Base-by-base conservation (phyloP, 1,139 yeast genomes). In the Yamadazyma triangularis region DNA sequence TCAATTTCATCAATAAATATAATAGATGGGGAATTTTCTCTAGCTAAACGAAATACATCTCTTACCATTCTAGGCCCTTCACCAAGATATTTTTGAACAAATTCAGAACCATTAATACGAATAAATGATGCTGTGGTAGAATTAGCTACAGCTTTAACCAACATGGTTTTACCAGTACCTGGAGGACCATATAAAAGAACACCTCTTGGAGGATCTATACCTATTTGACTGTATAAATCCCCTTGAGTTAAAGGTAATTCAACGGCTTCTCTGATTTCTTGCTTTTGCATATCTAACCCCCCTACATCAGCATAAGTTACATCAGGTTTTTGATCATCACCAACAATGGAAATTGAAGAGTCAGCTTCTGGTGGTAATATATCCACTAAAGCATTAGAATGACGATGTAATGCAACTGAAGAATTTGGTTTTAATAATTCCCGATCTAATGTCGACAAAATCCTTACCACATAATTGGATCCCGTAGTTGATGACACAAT, bases 51-150 rank as follows among this genome's bases (percentile, higher is more conserved):
- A 67, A 93, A 93, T 27, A 91, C 97, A 57, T 93, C 98, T 60
- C 98, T 81, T 24, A 91, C 98, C 97, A 93, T 91, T 65, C 99
- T 78, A 38, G 98, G 97, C 49, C 99, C 98, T 65, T 93, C 99
- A 58, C 99, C 99, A 35, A 93, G 74, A 57, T 93, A 93, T 60
- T 93, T 93, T 58, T 93, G 98, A 34, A 93, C 97, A 55, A 93
- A 91, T 58, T 93, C 99, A 1, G 97, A 89, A 33, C 98, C 98
- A 47, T 88, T 93, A 21, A 93, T 95, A 58, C 98, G 83, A 47
- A 93, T 89, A 51, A 93, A 93, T 5, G 96, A 73, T 1, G 98
- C 98, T 2, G 95, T 86, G 3, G 97, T 82, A 36, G 91, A 80
- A 59, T 93, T 91, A 12, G 99, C 99, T 30, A 93, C 99, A 0